These are phyloP conservation scores for Populus trichocarpa DNA, from an alignment of 441 rosid genomes.

Conservation along the genomic window DNA sequence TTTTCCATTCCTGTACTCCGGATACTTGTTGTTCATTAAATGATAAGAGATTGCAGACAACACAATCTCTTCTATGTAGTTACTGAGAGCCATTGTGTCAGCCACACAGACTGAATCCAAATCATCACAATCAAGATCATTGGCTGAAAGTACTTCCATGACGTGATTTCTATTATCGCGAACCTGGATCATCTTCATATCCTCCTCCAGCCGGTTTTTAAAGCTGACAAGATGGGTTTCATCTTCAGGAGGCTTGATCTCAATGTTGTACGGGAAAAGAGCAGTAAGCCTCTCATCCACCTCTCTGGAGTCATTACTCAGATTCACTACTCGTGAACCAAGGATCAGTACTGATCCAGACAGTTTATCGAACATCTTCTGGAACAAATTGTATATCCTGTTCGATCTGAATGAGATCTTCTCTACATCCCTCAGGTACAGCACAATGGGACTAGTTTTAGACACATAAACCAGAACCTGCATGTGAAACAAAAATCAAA, in stretches of 20 bases:
- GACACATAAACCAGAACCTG: slow-evolving; percentile 77
- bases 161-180: slow-evolving; percentile 74
- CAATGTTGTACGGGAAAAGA: slow-evolving; percentile 68
- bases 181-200: slow-evolving; percentile 72
- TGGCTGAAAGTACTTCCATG: slow-evolving; percentile 72
- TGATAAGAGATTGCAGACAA: slow-evolving; percentile 70
- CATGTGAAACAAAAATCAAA: slow-evolving; percentile 10
- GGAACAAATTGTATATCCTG: slow-evolving; percentile 65
- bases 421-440: slow-evolving; percentile 77
- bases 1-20: slow-evolving; percentile 65
- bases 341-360: slow-evolving; percentile 68
- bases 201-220: slow-evolving; percentile 71
- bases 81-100: slow-evolving; percentile 49
- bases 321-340: slow-evolving; percentile 56
- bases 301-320: slow-evolving; percentile 37
- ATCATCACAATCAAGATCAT: slow-evolving; percentile 78
- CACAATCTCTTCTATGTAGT: slow-evolving; percentile 40
- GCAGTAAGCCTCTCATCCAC: slow-evolving; percentile 55
- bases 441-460: slow-evolving; percentile 67
- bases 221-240: slow-evolving; percentile 64
- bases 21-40: slow-evolving; percentile 61
- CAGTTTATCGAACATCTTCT: slow-evolving; percentile 68
- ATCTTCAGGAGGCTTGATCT: slow-evolving; percentile 64
- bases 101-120: slow-evolving; percentile 58
- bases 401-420: slow-evolving; percentile 57